A percentile compares a stretch with the other conserved stretches of the same genome.
These are phyloP conservation scores for Cerioporus squamosus DNA, from an alignment of 1,284 basidiomycete species.

Conservation along the genomic window DNA sequence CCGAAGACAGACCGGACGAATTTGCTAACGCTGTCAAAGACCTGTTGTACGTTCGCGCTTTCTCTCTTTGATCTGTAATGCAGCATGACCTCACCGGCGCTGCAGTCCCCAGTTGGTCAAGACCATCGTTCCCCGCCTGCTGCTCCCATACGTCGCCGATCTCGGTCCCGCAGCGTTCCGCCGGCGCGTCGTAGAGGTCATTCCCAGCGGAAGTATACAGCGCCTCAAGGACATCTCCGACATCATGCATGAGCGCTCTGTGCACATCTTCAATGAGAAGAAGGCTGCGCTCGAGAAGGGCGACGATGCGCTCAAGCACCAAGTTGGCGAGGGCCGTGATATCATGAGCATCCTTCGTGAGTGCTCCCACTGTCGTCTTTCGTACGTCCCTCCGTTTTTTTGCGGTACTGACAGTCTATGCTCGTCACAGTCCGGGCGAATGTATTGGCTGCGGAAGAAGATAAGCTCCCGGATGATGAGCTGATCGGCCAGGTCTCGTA, in stretches of 20 bases:
- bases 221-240: slow-evolving; percentile 23
- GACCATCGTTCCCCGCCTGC: slow-evolving; percentile 8
- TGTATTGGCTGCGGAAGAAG: slow-evolving; percentile 28
- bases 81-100: not conserved
- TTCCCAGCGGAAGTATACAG: slow-evolving; percentile 13
- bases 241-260: slow-evolving; percentile 20
- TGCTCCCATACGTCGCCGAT: slow-evolving; percentile 2
- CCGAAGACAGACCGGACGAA: slow-evolving; percentile 22
- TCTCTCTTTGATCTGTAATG: not conserved
- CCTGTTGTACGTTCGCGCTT: slow-evolving; percentile 26
- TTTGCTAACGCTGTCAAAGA: slow-evolving; percentile 32
- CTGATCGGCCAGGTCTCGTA: slow-evolving; percentile 40
- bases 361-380: not conserved
- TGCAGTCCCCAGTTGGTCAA: slow-evolving; percentile 20
- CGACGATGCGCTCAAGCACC: slow-evolving; percentile 27
- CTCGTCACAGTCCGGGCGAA: slow-evolving; percentile 34
- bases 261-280: slow-evolving; percentile 26
- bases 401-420: too few relatives aligned
- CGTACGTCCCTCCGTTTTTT: too few relatives aligned
- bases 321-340: slow-evolving; percentile 34
- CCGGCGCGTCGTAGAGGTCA: slow-evolving; percentile 14
- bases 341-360: slow-evolving; percentile 38
- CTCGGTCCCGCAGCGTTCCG: slow-evolving; percentile 16
- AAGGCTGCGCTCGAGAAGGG: slow-evolving; percentile 26
- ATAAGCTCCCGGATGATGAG: slow-evolving; percentile 35